Conservation (phyloP, 805 yeast species). For the Danielia oregonensis region DNA sequence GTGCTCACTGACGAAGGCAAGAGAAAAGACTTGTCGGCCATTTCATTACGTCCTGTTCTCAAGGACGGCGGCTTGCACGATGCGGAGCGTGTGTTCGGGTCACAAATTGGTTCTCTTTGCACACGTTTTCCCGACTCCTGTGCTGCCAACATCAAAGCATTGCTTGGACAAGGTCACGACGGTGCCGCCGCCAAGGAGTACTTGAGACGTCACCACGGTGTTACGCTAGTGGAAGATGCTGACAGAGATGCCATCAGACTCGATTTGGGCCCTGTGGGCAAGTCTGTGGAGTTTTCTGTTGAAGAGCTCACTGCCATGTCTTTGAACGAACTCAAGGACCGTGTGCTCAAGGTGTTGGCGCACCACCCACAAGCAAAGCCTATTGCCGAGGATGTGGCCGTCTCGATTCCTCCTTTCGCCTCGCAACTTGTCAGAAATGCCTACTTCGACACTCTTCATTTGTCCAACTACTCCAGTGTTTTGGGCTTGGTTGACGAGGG, state of each 20-base stretch:
- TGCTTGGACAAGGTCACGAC: slow-evolving; percentile 62
- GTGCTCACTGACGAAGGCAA: slow-evolving; percentile 87
- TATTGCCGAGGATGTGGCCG: slow-evolving; percentile 59
- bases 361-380: slow-evolving; percentile 45
- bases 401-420: slow-evolving; percentile 76
- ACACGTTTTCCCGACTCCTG: slow-evolving; percentile 73
- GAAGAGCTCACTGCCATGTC: slow-evolving; percentile 89
- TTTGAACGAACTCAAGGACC: slow-evolving; percentile 55
- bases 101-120: slow-evolving; percentile 64
- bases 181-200: slow-evolving; percentile 48
- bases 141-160: slow-evolving; percentile 60
- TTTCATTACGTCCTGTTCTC: slow-evolving; percentile 51
- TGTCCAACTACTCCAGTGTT: slow-evolving; percentile 59
- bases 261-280: slow-evolving; percentile 36
- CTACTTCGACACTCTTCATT: slow-evolving; percentile 63
- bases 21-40: slow-evolving; percentile 81
- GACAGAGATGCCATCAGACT: slow-evolving; percentile 54
- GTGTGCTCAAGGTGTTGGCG: slow-evolving; percentile 63
- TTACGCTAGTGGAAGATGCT: slow-evolving; percentile 37
- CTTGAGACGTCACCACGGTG: slow-evolving; percentile 56
- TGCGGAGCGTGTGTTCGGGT: slow-evolving; percentile 73
- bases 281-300: slow-evolving; percentile 37
- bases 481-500: slow-evolving; percentile 84
- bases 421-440: slow-evolving; percentile 65
- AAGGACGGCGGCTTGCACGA: slow-evolving; percentile 32